Base-by-base conservation (phyloP, 257 asterid species). In the Salvia rosmarinus region DNA sequence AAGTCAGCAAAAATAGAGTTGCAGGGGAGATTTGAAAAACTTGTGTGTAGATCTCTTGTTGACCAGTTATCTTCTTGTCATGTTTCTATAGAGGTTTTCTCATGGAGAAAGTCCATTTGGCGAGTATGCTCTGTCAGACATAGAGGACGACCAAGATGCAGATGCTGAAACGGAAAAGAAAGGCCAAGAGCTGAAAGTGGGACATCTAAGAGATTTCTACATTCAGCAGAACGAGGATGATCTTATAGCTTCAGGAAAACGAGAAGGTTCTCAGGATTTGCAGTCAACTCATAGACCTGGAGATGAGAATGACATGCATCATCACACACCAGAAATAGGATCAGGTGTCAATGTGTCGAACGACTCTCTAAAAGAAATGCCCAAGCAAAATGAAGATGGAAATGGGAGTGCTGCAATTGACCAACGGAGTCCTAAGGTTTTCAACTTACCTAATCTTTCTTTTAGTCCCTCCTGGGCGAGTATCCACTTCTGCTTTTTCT, bases 401-500 rank as follows among this genome's bases (percentile, higher is more conserved):
- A 77, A 76, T 67, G 86, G 83, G 46, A 77, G 75, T 28, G 68
- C 80, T 43, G 79, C 80, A 55, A 69, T n/a, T 60, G 89, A 85
- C 79, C 95, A 76, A 44, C 95, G 82, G 67, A 86, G 73, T 80
- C 82, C 87, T 46, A 89, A 86, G 97, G 99, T 89, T 65, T 75
- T 46, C 28, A 58, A 30, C 44, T 19, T 35, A 9, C 51, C 64
- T 16, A 16, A 16, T 28, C 28, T 10, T 65, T 52, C 39, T 39
- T 59, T 20, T 47, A 46, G 4, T 37, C 7, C 23, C 61, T 39
- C 25, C 12, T 54, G 64, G 42, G 11, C n/a, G 16, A 54, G 37
- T 14, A 20, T 9, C 63, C 42, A 19, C 12, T 11, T 46, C 35
- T 12, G 57, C 34, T 21, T 10, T 9, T 39, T 35, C 60, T 42